Percentiles rank a stretch among this genome's conserved stretches.
Conservation (phyloP, 1,139 yeast species). For the Zygosaccharomyces sapae region DNA sequence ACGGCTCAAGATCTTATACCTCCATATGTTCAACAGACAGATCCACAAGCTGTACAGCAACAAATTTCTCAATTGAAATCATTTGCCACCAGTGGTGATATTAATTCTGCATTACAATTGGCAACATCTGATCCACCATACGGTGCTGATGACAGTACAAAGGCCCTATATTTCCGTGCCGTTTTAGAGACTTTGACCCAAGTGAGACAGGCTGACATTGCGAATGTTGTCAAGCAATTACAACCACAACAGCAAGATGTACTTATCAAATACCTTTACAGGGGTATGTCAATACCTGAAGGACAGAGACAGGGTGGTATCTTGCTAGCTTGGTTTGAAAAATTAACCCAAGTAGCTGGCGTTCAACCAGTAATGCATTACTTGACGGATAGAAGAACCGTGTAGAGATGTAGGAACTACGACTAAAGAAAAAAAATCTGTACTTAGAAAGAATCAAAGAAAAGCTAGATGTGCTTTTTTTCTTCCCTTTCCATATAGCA, state of each 20-base stretch:
- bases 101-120: conserved; percentile 57
- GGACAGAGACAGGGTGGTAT: conserved; percentile 87
- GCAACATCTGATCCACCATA: conserved; percentile 79
- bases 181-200: conserved; percentile 74
- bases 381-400: conserved; percentile 79
- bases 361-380: conserved; percentile 85
- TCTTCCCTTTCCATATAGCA: not conserved
- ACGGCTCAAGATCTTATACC: conserved; percentile 63
- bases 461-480: not conserved
- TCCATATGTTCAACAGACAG: conserved; percentile 40
- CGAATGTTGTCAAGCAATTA: conserved; percentile 55
- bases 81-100: conserved; percentile 67
- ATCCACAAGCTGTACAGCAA: conserved; percentile 51
- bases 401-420: conserved; percentile 28
- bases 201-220: conserved; percentile 69
- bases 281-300: conserved; percentile 71
- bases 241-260: conserved; percentile 66
- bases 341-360: conserved; percentile 77
- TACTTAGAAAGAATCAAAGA: not conserved
- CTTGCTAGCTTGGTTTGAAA: conserved; percentile 87
- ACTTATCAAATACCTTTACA: conserved; percentile 79
- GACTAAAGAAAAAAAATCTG: not conserved
- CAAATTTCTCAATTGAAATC: conserved; percentile 57
- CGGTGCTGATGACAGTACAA: conserved; percentile 54
- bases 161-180: conserved; percentile 45